Percentiles rank a stretch among this genome's conserved stretches.
phyloP scores from a whole-genome alignment of 164 flowering plant species.

The Dillenia suffruticosa region DNA sequence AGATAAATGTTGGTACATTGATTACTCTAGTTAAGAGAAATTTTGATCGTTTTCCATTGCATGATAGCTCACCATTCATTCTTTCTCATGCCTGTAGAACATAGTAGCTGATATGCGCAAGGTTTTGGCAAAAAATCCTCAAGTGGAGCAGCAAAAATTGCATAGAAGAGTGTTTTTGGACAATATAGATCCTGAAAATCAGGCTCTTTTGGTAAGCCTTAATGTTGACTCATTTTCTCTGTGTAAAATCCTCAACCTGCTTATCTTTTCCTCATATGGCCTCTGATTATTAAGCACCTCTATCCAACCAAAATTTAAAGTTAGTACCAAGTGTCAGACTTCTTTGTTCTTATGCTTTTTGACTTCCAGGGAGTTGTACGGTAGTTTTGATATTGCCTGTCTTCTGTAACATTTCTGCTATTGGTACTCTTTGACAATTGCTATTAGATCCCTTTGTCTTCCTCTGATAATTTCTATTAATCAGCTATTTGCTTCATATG shows the following conservation, averaged over 20 bases:
- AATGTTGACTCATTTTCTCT: neutral
- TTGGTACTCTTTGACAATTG: too few relatives aligned
- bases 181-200: conserved; percentile 72
- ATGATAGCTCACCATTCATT: conserved; percentile 1
- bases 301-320: too few relatives aligned
- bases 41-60: neutral
- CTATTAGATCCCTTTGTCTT: too few relatives aligned
- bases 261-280: too few relatives aligned
- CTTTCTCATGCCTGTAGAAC: conserved; percentile 37
- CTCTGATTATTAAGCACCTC: too few relatives aligned
- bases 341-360: too few relatives aligned
- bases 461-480: too few relatives aligned
- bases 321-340: too few relatives aligned
- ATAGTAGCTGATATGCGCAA: conserved; percentile 98
- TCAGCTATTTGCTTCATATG: neutral
- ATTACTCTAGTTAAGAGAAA: neutral
- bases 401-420: too few relatives aligned
- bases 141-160: conserved; percentile 91
- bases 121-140: conserved; percentile 94
- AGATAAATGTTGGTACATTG: conserved; percentile 58
- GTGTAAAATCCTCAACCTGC: too few relatives aligned
- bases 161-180: conserved; percentile 93
- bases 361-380: too few relatives aligned
- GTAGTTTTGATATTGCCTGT: too few relatives aligned
- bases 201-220: conserved; percentile 72